These are phyloP conservation scores for Coccomyxa subellipsoidea DNA, from an alignment of 163 green algal genomes.

Conservation along the genomic window DNA sequence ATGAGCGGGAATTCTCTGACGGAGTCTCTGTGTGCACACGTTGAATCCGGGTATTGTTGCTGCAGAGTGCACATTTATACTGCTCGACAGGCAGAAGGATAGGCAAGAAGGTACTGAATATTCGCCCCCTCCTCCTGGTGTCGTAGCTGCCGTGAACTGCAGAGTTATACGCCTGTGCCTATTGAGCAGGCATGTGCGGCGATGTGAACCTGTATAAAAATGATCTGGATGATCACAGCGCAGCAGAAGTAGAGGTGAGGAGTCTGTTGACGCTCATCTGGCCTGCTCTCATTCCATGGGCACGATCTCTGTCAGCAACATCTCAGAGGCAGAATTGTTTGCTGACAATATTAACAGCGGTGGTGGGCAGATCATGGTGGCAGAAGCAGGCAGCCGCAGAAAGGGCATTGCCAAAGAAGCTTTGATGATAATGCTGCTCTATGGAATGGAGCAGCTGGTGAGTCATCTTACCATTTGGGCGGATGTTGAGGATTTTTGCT, in stretches of 20 bases:
- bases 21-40: too few species aligned
- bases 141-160: too few species aligned
- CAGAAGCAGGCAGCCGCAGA: not conserved
- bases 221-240: not conserved
- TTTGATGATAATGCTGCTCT: not conserved
- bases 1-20: too few species aligned
- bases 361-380: not conserved
- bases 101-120: not conserved
- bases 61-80: constrained; percentile 1
- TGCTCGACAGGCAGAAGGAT: not conserved
- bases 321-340: too few species aligned
- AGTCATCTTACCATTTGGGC: too few species aligned
- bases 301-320: too few species aligned
- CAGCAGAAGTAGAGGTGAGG: not conserved
- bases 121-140: too few species aligned
- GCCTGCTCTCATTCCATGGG: too few species aligned
- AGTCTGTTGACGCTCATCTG: too few species aligned
- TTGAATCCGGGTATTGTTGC: too few species aligned
- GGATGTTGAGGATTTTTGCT: too few species aligned
- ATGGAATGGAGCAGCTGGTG: not conserved
- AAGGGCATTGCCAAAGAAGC: constrained; percentile 1
- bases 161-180: too few species aligned
- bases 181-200: not conserved
- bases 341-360: not conserved
- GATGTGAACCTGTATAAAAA: not conserved